Percentiles rank a stretch among this genome's conserved stretches.
These are phyloP conservation scores for Darksidea phi DNA, from an alignment of 495 filamentous ascomycete species.

Conservation along the genomic window DNA sequence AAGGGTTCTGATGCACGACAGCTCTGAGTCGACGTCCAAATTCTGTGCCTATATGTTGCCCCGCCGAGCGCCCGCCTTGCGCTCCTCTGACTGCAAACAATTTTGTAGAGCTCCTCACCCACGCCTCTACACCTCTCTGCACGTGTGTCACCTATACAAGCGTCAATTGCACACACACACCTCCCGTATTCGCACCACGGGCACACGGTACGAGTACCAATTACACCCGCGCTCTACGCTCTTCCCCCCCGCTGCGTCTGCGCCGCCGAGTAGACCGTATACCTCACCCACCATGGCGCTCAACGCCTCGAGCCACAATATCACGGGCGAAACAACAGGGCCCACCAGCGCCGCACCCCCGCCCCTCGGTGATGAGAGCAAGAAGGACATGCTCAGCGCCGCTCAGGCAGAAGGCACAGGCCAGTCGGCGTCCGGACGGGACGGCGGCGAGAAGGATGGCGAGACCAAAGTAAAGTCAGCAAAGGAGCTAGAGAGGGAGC, in stretches of 20 bases:
- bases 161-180: not conserved
- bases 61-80: conserved; percentile 24
- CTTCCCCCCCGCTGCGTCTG: conserved; percentile 1
- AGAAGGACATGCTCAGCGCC: conserved; percentile 36
- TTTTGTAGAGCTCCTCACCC: not conserved
- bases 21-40: conserved; percentile 22
- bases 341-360: conserved; percentile 34
- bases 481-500: conserved; percentile 55
- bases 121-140: not conserved
- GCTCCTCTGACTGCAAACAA: conserved; percentile 13
- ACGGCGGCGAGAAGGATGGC: conserved; percentile 42
- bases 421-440: conserved; percentile 41
- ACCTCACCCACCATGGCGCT: conserved; percentile 29
- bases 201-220: not conserved
- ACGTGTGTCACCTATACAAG: not conserved
- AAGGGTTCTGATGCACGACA: conserved; percentile 4
- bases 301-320: conserved; percentile 37
- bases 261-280: not conserved
- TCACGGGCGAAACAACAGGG: conserved; percentile 39
- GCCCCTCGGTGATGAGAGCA: conserved; percentile 24
- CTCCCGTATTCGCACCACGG: not conserved
- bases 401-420: conserved; percentile 43
- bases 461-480: conserved; percentile 46
- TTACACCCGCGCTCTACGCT: not conserved
- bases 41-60: conserved; percentile 25